Conservation (phyloP, 352 stramenopile genomes). For the Globisporangium alternatum region DNA sequence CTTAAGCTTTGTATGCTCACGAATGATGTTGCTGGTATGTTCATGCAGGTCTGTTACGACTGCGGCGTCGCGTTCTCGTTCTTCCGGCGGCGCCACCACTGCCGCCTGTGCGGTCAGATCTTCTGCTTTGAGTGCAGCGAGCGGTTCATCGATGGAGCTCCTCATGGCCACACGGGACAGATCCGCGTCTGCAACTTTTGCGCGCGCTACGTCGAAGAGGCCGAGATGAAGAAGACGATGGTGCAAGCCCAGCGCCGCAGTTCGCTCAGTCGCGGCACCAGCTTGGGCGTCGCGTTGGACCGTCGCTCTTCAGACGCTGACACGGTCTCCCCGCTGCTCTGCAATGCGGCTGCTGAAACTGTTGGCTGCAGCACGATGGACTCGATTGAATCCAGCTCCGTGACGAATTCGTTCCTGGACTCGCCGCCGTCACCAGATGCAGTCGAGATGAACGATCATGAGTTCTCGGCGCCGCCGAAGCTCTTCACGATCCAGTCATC, state of each 20-base stretch:
- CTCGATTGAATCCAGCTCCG: slow-evolving; percentile 10
- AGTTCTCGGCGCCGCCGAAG: slow-evolving; percentile 11
- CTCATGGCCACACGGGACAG: slow-evolving; percentile 46
- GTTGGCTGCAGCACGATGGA: slow-evolving; percentile 2
- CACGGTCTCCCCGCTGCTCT: slow-evolving; percentile 15
- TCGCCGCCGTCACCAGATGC: slow-evolving; percentile 12
- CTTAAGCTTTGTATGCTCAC: background rate
- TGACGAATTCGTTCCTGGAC: slow-evolving; percentile 17
- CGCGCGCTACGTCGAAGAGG: slow-evolving; percentile 40
- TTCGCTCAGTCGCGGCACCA: slow-evolving; percentile 15
- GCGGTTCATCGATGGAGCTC: slow-evolving; percentile 61
- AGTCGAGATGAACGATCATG: background rate
- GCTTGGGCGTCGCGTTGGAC: background rate
- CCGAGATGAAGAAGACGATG: slow-evolving; percentile 32
- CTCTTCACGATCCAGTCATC: slow-evolving; percentile 33
- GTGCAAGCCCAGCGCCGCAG: slow-evolving; percentile 9
- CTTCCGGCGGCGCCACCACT: slow-evolving; percentile 83
- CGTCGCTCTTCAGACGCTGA: slow-evolving; percentile 7
- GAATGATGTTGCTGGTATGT: background rate
- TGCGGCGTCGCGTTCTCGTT: slow-evolving; percentile 78
- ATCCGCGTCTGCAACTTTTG: slow-evolving; percentile 84
- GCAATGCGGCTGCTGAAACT: background rate
- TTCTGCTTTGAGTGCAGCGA: slow-evolving; percentile 85
- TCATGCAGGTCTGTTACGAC: slow-evolving; percentile 73
- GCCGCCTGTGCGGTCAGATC: slow-evolving; percentile 82